Evolutionary conservation across 140 eudicot species (phyloP).

Genomic region (Ambrosia hybrid): DNA sequence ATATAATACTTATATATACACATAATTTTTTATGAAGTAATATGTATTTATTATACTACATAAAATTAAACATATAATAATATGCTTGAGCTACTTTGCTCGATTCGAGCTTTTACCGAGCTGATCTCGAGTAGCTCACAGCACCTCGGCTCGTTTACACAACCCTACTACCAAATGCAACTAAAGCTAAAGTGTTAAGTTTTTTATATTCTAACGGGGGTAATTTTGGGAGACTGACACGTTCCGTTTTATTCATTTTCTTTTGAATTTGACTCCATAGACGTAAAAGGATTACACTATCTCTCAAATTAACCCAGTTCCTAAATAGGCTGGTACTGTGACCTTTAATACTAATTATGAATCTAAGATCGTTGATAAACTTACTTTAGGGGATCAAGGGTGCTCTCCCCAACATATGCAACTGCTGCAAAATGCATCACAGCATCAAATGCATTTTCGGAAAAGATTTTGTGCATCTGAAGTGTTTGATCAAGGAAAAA

Average conservation of each 20-base stretch:
- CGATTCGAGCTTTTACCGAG: too few species aligned
- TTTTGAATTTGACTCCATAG: neutral
- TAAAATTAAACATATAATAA: too few species aligned
- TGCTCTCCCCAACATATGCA: conserved; percentile 96
- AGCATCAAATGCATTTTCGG: conserved; percentile 92
- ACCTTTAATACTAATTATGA: neutral
- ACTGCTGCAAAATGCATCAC: conserved; percentile 98
- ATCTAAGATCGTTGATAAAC: conserved; percentile 6
- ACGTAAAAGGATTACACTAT: neutral
- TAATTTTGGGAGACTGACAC: neutral
- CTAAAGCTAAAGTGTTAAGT: neutral
- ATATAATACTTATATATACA: too few species aligned
- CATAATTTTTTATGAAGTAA: too few species aligned
- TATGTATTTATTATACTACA: too few species aligned
- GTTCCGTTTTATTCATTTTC: neutral
- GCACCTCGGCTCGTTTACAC: neutral
- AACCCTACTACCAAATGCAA: neutral
- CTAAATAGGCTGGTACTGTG: neutral
- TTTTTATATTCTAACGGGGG: neutral
- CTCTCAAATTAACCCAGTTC: neutral
- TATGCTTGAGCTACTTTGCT: too few species aligned
- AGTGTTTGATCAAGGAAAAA: conserved; percentile 48
- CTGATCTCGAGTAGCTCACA: too few species aligned
- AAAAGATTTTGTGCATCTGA: conserved; percentile 73
- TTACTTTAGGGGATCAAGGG: conserved; percentile 84